Conservation (phyloP, 495 filamentous ascomycete genomes). For the Bacidia rubella region DNA sequence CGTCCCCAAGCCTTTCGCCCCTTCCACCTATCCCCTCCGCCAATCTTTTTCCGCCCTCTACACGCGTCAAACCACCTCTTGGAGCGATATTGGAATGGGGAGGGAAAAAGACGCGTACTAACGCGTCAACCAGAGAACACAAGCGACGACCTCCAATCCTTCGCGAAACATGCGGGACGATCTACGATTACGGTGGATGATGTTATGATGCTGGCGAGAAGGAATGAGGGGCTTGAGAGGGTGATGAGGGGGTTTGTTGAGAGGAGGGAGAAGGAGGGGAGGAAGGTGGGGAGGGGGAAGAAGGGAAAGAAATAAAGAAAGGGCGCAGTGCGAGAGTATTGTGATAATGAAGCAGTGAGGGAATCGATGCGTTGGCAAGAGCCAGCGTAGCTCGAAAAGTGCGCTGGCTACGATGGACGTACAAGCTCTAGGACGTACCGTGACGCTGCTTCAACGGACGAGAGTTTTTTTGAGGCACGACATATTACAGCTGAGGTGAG, state of each 20-base stretch:
- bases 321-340: background rate
- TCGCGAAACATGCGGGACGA: constrained; percentile 78
- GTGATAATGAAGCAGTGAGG: background rate
- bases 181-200: constrained; percentile 70
- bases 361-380: too few species aligned
- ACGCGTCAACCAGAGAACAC: constrained; percentile 44
- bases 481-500: too few species aligned
- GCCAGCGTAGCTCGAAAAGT: too few species aligned
- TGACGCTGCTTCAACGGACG: too few species aligned
- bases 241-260: constrained; percentile 58
- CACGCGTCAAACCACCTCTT: too few species aligned
- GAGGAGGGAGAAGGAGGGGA: constrained; percentile 26
- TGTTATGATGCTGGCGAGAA: constrained; percentile 70
- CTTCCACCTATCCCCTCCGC: too few species aligned
- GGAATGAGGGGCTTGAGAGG: constrained; percentile 72
- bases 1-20: background rate
- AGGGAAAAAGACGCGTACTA: background rate
- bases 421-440: too few species aligned
- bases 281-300: background rate
- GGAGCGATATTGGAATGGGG: too few species aligned
- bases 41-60: too few species aligned
- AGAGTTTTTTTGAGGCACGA: too few species aligned
- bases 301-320: background rate
- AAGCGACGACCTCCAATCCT: constrained; percentile 63
- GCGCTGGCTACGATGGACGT: too few species aligned